Evolutionary conservation across 1,139 yeast genomes (phyloP).

Genomic region (Taphrina communis): DNA sequence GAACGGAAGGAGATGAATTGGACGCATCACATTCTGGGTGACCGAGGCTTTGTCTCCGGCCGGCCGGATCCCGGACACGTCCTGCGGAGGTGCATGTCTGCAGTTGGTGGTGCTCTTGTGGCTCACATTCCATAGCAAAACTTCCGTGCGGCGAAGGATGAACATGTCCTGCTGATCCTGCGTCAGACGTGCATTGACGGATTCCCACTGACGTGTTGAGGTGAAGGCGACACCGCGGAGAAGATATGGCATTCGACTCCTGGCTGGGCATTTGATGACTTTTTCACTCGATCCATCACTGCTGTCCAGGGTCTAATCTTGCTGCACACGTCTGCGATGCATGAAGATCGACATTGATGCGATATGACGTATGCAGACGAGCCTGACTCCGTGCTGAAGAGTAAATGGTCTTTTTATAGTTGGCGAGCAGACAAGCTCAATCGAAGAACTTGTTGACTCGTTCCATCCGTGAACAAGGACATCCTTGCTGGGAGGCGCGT

Average conservation of each 20-base stretch:
- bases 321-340: not conserved
- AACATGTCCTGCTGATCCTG: not conserved
- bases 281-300: not conserved
- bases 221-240: too few relatives aligned
- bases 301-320: too few relatives aligned
- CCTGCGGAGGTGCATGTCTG: too few relatives aligned
- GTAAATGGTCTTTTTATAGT: too few relatives aligned
- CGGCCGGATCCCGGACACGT: too few relatives aligned
- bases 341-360: not conserved
- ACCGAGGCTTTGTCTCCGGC: not conserved
- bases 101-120: not conserved
- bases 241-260: conserved; percentile 1
- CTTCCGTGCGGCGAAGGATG: not conserved
- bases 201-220: too few relatives aligned
- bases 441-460: too few relatives aligned
- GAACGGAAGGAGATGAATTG: not conserved
- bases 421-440: too few relatives aligned
- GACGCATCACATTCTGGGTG: not conserved
- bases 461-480: too few relatives aligned
- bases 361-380: not conserved
- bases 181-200: too few relatives aligned
- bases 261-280: not conserved
- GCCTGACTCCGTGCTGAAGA: too few relatives aligned
- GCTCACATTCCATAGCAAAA: not conserved
- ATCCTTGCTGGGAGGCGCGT: too few relatives aligned